Evolutionary conservation across 495 filamentous ascomycete genomes (phyloP), one percentile per base, ranked within the genome.

Genomic region (Evernia prunastri): DNA sequence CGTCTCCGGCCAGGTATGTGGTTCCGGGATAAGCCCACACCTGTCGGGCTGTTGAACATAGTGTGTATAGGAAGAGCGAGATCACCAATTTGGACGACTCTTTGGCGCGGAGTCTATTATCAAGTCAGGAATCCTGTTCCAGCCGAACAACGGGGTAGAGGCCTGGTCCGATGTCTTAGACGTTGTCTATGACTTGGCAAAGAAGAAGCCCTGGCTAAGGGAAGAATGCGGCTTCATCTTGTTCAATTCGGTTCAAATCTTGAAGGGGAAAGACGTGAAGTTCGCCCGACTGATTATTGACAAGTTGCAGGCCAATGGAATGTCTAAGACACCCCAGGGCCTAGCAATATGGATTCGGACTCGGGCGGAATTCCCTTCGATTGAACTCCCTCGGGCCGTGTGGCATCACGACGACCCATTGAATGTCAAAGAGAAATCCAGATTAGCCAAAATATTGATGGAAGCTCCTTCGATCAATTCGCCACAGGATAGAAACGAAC

Each of bases 71-170:
- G 92, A 97, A 74, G 87, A 90, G 76, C 80, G 90, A 64, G 91
- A 97, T 72, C 86, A 90, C 67, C 81, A 86, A 61, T 87, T 97
- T 63, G 94, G 94, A 0, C 84, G 87, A 57, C 77, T 97, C 13
- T 96, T 96, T 70, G 92, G 91, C 6, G 80, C 90, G 10, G 88
- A 95, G 76, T 88, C 90, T 43, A 84, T 98, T 63, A 85, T 96
- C 40, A 84, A 90, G 67, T 88, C 91, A 12, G 80, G 79, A n/a
- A 80, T 91, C 23, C 77, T 94, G 3, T 87, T 90, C 67, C 71
- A 79, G 29, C 75, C 84, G 8, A 69, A 80, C 45, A 68, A 71
- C 10, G 67, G 78, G 8, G 71, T 72, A 13, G 71, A 79, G 39
- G 75, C 82, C 64, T 91, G 89, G 87, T 73, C 78, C n/a, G 75